Base-by-base conservation (phyloP, 2,329 filamentous ascomycete genomes). In the Calonectria fujianensis region DNA sequence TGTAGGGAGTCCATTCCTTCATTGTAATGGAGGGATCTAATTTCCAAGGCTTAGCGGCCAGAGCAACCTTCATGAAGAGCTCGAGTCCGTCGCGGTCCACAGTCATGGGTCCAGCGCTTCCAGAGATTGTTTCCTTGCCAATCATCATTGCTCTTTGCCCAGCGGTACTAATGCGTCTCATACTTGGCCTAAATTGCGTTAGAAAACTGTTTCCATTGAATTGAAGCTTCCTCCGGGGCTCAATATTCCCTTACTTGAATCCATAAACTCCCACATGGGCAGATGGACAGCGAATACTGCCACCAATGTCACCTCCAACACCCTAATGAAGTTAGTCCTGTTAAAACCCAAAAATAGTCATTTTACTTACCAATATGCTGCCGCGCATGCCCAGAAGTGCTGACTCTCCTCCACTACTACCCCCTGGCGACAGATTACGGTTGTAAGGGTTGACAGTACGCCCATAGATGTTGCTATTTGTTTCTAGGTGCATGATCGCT, bases 391-490 rank as follows among this genome's bases (percentile, higher is more conserved):
- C 86, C 2, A 88, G 61, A 0, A 88, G 76, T 0, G 87, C 86
- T 1, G 82, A 83, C 68, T 87, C 86, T 1, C 93, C 93, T 14
- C 93, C 93, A 0, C 90, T 91, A 11, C 89, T 91, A 2, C 94
- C 93, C 4, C 93, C 93, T 0, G 91, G 88, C 0, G 90, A 91
- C 41, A 93, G 85, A 29, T 87, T 84, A 0, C 90, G 87, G 74
- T 93, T 94, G 72, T 89, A 86, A 0, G 93, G 93, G 79, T 94
- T 94, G 6, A 93, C 84, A 0, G 91, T 91, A 37, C 90, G 88
- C 1, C 92, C 92, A 73, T 90, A 92, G 24, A 93, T 82, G 76
- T 94, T 93, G 78, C 92, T 93, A 48, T 89, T 87, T 4, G 88
- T 90, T 80, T 94, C 93, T 48, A 92, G 81, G 18, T 87, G 86